phyloP scores from a whole-genome alignment of 345 rosid species.

The Eutrema yunnanense region DNA sequence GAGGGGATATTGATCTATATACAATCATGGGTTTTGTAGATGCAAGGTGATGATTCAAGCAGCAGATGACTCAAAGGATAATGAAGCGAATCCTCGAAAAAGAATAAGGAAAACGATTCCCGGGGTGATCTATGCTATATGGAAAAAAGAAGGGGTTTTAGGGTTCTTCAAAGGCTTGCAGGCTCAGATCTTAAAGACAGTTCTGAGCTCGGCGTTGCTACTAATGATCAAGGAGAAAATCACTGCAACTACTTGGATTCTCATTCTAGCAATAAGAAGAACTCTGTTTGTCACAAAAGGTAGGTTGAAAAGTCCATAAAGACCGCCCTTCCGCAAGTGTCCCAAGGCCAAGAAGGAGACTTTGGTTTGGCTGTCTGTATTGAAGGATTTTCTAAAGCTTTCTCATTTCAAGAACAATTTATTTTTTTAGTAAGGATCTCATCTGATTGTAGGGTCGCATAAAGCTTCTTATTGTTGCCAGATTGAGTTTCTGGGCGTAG shows the following conservation, averaged over 20 bases:
- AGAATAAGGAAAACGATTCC: conserved; percentile 42
- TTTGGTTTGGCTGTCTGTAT: background rate
- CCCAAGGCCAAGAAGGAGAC: conserved; percentile 8
- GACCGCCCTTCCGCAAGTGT: background rate
- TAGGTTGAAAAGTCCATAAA: conserved; percentile 39
- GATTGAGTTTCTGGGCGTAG: conserved; percentile 3
- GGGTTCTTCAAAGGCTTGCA: conserved; percentile 86
- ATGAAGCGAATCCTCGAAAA: conserved; percentile 23
- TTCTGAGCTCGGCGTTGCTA: conserved; percentile 86
- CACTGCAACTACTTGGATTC: conserved; percentile 68
- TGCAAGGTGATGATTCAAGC: conserved; percentile 93
- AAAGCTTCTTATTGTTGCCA: conserved; percentile 6
- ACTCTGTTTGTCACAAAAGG: conserved; percentile 34
- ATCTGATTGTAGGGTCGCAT: conserved; percentile 1
- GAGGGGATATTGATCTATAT: background rate
- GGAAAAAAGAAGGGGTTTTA: conserved; percentile 72
- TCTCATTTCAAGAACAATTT: conserved; percentile 1
- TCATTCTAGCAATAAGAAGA: conserved; percentile 59
- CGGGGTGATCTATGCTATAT: conserved; percentile 50
- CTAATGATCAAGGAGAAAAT: conserved; percentile 96
- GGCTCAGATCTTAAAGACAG: conserved; percentile 94
- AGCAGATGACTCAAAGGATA: conserved; percentile 47
- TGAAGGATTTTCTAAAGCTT: background rate
- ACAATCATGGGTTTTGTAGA: conserved; percentile 34
- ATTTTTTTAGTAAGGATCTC: background rate